Evolutionary conservation across 179 eudicot genomes (phyloP).

Genomic region (Monotropa hypopitys): DNA sequence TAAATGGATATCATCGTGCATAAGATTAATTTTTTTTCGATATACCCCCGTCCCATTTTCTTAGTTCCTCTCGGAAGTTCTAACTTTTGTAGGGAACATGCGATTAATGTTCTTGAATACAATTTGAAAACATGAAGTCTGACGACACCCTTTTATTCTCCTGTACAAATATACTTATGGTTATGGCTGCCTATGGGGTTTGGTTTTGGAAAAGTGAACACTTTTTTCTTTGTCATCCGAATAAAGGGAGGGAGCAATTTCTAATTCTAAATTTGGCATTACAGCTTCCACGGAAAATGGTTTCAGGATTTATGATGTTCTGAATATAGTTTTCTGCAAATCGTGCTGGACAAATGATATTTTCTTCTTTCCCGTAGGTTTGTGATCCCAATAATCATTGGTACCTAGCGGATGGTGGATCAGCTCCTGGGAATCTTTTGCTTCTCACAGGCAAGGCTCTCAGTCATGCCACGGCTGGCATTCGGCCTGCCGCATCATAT

Average conservation of each 20-base stretch:
- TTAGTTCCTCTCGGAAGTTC: neutral
- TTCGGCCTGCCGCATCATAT: constrained; percentile 74
- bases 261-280: neutral
- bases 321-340: constrained; percentile 9
- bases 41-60: neutral
- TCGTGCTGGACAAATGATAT: constrained; percentile 16
- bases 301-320: neutral
- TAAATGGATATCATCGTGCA: neutral
- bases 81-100: neutral
- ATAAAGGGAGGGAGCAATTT: neutral
- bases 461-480: constrained; percentile 86
- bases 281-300: neutral
- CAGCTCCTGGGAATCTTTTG: constrained; percentile 59
- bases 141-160: neutral
- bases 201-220: neutral
- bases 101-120: neutral
- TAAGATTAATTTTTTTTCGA: neutral
- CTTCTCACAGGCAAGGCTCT: constrained; percentile 78
- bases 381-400: constrained; percentile 84
- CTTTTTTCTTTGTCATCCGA: neutral
- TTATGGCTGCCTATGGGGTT: neutral
- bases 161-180: neutral
- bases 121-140: neutral
- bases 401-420: constrained; percentile 75
- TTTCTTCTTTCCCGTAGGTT: constrained; percentile 38